phyloP scores from a whole-genome alignment of 108 stramenopile species.

The Licmophora abbreviata region DNA sequence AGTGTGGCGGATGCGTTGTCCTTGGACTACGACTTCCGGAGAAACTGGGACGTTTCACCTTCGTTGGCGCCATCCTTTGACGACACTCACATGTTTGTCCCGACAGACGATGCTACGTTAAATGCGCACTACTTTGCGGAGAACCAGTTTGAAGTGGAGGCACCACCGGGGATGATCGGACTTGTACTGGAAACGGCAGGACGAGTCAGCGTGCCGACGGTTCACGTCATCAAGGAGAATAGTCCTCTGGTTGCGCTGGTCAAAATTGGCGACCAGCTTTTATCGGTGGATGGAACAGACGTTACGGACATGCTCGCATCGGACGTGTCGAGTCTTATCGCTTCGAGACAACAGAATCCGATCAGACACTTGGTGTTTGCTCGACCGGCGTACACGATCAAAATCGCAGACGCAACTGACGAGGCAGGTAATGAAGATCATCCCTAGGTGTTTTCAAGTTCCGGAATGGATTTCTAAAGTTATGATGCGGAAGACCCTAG shows the following conservation, averaged over 20 bases:
- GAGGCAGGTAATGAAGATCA: too few relatives aligned
- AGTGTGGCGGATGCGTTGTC: not conserved
- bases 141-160: conserved; percentile 7
- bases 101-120: conserved; percentile 9
- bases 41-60: too few relatives aligned
- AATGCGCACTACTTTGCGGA: conserved; percentile 2
- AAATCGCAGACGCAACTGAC: too few relatives aligned
- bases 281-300: conserved; percentile 47
- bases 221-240: conserved; percentile 41
- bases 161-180: conserved; percentile 34
- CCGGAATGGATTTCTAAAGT: too few relatives aligned
- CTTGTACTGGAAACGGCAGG: conserved; percentile 43
- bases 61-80: too few relatives aligned
- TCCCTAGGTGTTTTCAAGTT: too few relatives aligned
- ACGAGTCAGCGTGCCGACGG: conserved; percentile 23
- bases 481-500: too few relatives aligned
- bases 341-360: conserved; percentile 25
- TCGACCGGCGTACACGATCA: too few relatives aligned
- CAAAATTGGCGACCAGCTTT: conserved; percentile 30
- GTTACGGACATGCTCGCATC: conserved; percentile 31
- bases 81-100: not conserved
- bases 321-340: conserved; percentile 34
- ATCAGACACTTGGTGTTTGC: too few relatives aligned
- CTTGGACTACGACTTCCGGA: not conserved
- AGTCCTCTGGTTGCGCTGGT: conserved; percentile 29